Base-by-base conservation (phyloP, 1,139 yeast species). In the Debaryomyces coudertii region DNA sequence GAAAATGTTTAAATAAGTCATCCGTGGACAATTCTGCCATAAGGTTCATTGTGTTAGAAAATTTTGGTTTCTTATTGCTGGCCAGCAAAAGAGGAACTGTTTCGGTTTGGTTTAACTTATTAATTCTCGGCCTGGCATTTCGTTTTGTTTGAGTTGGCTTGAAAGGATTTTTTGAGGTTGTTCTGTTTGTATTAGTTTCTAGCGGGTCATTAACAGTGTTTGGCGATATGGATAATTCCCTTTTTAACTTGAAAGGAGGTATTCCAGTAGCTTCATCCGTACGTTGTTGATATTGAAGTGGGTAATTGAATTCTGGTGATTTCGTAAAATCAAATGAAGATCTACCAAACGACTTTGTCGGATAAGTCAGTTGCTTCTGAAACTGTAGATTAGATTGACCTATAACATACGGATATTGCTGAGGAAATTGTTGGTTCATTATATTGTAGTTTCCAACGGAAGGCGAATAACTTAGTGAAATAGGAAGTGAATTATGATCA, bases 81-180 rank as follows among this genome's bases (percentile, higher is more conserved):
- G 29, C 8, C 8, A 11, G 33, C 22, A 35, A 34, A 20, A 44
- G 28, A 20, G 9, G n/a, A n/a, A n/a, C n/a, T 22, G 49, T 36
- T 20, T 40, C 45, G 33, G 37, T 47, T 40, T 50, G 50, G 40
- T 53, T 56, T 23, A 71, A 57, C 48, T 68, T 69, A 51, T 69
- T 62, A 48, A 71, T 71, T 24, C 74, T 54, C 1, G 77, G 77
- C 30, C 64, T 61, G 12, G 66, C 56, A 51, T 71, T 71, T 47
- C 61, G 60, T 49, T 71, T 71, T 8, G 76, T 69, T 38, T 65
- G 66, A 5, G 60, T 65, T 5, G 77, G 77, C 46, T 67, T 68
- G 57, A 62, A 71, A 43, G 64, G 55, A 15, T 45, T 35, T 27
- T 28, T 24, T 14, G 14, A 25, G n/a, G 38, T 14, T 7, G 22